Evolutionary conservation across 495 filamentous ascomycete species (phyloP).

Genomic region (Aspergillus cavernicola): DNA sequence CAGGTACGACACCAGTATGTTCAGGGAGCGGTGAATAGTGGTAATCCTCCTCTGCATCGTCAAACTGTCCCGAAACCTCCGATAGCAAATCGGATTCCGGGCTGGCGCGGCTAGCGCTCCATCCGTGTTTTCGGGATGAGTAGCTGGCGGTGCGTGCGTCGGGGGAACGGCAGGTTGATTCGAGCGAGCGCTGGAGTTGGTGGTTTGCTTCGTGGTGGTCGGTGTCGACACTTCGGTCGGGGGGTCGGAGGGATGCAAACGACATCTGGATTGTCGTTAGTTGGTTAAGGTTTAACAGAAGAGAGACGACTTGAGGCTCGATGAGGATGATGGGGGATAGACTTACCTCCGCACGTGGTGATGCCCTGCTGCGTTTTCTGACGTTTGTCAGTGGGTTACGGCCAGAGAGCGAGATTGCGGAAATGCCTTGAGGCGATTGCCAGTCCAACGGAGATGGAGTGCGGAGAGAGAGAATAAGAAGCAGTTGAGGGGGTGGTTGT

Average conservation of each 20-base stretch:
- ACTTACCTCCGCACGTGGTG: no score
- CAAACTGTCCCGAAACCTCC: constrained; percentile 37
- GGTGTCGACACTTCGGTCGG: constrained; percentile 12
- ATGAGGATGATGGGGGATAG: no score
- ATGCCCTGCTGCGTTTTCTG: no score
- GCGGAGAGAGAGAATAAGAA: background rate
- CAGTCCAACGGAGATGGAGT: no score
- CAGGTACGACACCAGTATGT: background rate
- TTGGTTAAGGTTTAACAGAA: background rate
- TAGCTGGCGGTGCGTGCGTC: constrained; percentile 20
- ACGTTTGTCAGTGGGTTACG: no score
- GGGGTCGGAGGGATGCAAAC: background rate
- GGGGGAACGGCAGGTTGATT: constrained; percentile 14
- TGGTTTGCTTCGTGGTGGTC: constrained; percentile 18
- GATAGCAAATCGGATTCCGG: constrained; percentile 26
- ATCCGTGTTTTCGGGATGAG: constrained; percentile 33
- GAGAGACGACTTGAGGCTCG: no score
- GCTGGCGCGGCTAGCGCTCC: constrained; percentile 20
- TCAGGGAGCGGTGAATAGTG: constrained; percentile 4
- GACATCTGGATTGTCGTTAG: constrained; percentile 8
- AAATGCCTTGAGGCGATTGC: no score
- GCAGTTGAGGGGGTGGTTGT: background rate
- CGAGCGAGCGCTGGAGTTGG: constrained; percentile 24
- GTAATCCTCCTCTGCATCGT: constrained; percentile 37
- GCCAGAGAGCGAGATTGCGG: background rate